A percentile compares a stretch with the other conserved stretches of the same genome.
Conservation (phyloP, 345 rosid genomes). For the Brassica napus region DNA sequence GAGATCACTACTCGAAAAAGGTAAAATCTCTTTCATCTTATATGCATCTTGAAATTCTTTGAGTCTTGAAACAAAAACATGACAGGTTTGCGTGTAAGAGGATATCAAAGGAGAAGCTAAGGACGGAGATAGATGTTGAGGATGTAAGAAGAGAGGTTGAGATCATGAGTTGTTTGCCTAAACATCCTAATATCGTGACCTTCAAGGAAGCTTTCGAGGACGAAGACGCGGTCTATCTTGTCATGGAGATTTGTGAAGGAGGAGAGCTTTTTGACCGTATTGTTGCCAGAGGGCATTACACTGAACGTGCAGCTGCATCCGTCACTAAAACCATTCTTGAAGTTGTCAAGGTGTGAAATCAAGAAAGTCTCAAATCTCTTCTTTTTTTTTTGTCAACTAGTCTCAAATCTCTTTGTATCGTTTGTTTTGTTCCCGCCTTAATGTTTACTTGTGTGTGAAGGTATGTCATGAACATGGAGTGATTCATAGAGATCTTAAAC, state of each 20-base stretch:
- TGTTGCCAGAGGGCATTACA: slow-evolving; percentile 72
- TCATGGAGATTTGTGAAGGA: slow-evolving; percentile 91
- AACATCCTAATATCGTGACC: slow-evolving; percentile 72
- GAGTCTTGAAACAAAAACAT: background rate
- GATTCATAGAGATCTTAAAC: slow-evolving; percentile 86
- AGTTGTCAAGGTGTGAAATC: slow-evolving; percentile 66
- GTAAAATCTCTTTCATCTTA: background rate
- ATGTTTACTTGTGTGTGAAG: slow-evolving; percentile 41
- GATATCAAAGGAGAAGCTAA: slow-evolving; percentile 78
- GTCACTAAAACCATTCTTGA: slow-evolving; percentile 70
- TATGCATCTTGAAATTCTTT: background rate
- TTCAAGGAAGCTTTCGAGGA: slow-evolving; percentile 86
- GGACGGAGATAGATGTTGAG: slow-evolving; percentile 80
- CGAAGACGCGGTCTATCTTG: slow-evolving; percentile 66
- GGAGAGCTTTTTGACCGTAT: slow-evolving; percentile 94
- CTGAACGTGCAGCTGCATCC: slow-evolving; percentile 75
- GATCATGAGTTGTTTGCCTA: slow-evolving; percentile 76
- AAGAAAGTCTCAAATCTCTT: background rate
- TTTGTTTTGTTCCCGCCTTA: background rate
- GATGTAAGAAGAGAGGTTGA: slow-evolving; percentile 92
- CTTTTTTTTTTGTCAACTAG: too few species aligned
- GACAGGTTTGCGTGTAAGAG: slow-evolving; percentile 70
- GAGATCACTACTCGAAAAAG: slow-evolving; percentile 49
- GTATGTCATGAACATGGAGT: slow-evolving; percentile 96
- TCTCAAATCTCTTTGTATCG: background rate